Evolutionary conservation across 78 protist genomes (phyloP), one percentile per base, ranked within the genome.

Genomic region (Polysphondylium violaceum): DNA sequence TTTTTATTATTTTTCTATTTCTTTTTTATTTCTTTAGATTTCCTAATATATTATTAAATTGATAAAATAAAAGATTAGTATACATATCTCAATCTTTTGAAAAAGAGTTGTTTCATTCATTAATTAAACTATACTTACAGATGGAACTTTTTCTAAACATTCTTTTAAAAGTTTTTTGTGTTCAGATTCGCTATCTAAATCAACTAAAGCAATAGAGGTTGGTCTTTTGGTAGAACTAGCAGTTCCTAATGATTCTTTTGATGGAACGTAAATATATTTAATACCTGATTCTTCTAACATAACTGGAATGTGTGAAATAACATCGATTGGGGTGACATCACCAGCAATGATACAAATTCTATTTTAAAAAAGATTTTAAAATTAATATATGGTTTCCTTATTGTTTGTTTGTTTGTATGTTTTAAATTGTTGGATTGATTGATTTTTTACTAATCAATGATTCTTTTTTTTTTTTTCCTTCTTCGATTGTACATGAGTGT

Each of bases 251-350:
- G 96, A 96, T 61, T 93, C 97, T 81, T 96, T 95, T 35, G 97
- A 91, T 17, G 96, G 97, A 16, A 98, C 98, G 53, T 86, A 98
- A 64, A 90, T 23, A 86, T 96, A 98, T 44, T 98, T 96, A 55
- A 98, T 71, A 43, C 43, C 27, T 33, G 63, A 68, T 64, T 97
- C 97, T 76, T 98, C 98, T 77, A 97, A 98, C 55, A 95, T 38
- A 44, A 97, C 87, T 35, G 99, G 99, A 16, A 98, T 43, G 67
- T 98, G 99, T 21, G 97, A 61, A 8, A 98, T 88, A 55, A 98
- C 99, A 65, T 98, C 99, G n/a, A 98, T 76, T 35, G 99, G 99
- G 3, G 94, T 76, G 47, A 97, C 96, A 74, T 98, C 98, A 12
- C 98, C 99, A 9, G 99, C 99, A 47, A 98, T 89, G 36, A 98